Base-by-base conservation (phyloP, 2,329 filamentous ascomycete genomes). In the Hymenoscyphus occultus region DNA sequence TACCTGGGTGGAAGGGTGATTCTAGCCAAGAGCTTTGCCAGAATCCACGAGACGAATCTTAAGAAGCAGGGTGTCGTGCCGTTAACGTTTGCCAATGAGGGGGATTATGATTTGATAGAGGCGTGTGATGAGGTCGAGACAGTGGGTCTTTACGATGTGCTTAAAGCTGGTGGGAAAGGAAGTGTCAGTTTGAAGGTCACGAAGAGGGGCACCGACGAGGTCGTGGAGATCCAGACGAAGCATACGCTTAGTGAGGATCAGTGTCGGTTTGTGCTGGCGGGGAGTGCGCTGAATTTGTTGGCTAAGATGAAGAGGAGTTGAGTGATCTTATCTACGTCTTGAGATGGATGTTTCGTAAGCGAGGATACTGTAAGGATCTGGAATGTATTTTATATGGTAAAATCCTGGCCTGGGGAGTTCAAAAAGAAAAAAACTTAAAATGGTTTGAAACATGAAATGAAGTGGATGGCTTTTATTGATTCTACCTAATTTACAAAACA, bases 11-110 rank as follows among this genome's bases (percentile, higher is more conserved):
- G 91, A 22, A 85, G 91, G 60, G 83, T 96, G 74, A 92, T 97
- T 65, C 84, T 96, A 19, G 84, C 90, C 64, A 97, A 97, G 82
- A 90, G 86, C 45, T 96, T 97, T 75, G 93, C 93, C 0, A 88
- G 93, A 62, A 97, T 97, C 76, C 93, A 97, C 81, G 93, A 97
- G 83, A 96, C 93, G 39, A 97, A 97, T 77, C 81, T 97, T 71
- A 97, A 97, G 87, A 97, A 97, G 82, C 95, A 99, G 81, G 95
- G 95, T 68, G 90, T 99, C 40, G 92, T 99, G 56, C 95, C 95
- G 1, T 82, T 99, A 73, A 97, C 92, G 0, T 97, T 99, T 75
- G 91, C 82, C 57, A 84, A 97, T 77, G 93, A 96, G 79, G 84
- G 85, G 22, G 95, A 98, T 78, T 98, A 97, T 76, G 91, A 95